Base-by-base conservation (phyloP, 1,139 yeast genomes). In the Saccharomyces hybrid region DNA sequence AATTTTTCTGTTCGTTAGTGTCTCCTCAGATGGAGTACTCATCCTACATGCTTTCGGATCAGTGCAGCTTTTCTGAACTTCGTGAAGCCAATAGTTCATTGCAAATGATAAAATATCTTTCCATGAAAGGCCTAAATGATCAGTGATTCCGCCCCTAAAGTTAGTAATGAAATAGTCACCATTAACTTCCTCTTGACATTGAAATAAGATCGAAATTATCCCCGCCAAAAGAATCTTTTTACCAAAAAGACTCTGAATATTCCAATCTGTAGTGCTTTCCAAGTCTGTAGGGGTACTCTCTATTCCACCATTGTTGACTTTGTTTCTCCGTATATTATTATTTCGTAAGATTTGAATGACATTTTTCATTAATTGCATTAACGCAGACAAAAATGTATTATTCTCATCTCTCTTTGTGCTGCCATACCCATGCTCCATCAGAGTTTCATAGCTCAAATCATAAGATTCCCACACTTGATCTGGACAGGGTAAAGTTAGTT, bases 401-500 rank as follows among this genome's bases (percentile, higher is more conserved):
- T 52, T 61, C 46, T 54, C 59, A 23, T 52, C 32, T 25, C 14
- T 48, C 48, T 46, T 49, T 31, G 28, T 48, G 26, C 56, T 54
- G 14, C 60, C 64, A 53, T 61, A 64, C 2, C 67, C 67, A 50
- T 59, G 56, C 38, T 63, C 63, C 31, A 59, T 50, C n/a, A 64
- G 59, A 11, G 55, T 57, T 44, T 63, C 66, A 51, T 62, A 63
- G 29, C 61, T 61, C 32, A 70, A 62, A 16, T 67, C 62, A 63
- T 71, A 70, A 47, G 73, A 76, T 53, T 85, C 91, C 96, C 96
- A 87, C 52, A 86, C 72, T 26, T 77, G 81, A 63, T 88, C 96
- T 55, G 85, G 83, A 64, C 95, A 88, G 0, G 96, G 96, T 64
- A 88, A 73, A 48, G 84, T 77, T 57, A 85, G 71, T 63, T 89